phyloP scores from a whole-genome alignment of 2,329 filamentous ascomycete species.

The Fonsecaea multimorphosa region DNA sequence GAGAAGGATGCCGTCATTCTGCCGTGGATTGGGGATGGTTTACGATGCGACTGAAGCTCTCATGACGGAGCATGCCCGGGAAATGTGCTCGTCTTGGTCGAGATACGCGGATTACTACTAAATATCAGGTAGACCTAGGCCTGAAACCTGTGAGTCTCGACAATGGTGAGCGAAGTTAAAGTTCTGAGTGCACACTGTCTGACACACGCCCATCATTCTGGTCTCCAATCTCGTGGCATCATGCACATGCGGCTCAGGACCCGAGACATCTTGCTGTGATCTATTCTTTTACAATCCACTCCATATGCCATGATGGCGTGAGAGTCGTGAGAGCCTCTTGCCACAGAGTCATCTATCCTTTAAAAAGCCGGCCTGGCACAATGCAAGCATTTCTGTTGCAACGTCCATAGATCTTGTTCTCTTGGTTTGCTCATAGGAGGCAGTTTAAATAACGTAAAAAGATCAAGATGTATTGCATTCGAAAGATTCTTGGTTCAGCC shows the following conservation, averaged over 20 bases:
- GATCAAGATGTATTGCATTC: conserved; percentile 6
- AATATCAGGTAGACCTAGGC: not conserved
- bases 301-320: not conserved
- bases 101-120: not conserved
- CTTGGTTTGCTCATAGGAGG: not conserved
- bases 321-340: no score
- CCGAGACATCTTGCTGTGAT: not conserved
- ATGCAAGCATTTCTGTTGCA: not conserved
- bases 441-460: not conserved
- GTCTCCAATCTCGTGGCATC: not conserved
- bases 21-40: not conserved
- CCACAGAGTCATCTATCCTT: not conserved
- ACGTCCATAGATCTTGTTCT: not conserved
- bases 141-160: not conserved
- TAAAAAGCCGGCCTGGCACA: not conserved
- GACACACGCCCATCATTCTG: not conserved
- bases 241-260: not conserved
- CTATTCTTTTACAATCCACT: not conserved
- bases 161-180: not conserved
- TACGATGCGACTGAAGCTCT: not conserved
- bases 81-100: not conserved
- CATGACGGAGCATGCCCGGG: not conserved
- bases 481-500: not conserved
- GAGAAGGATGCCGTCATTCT: not conserved
- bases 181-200: conserved; percentile 18